Conservation (phyloP, 2,329 filamentous ascomycete genomes). For the Coleophoma crateriformis region DNA sequence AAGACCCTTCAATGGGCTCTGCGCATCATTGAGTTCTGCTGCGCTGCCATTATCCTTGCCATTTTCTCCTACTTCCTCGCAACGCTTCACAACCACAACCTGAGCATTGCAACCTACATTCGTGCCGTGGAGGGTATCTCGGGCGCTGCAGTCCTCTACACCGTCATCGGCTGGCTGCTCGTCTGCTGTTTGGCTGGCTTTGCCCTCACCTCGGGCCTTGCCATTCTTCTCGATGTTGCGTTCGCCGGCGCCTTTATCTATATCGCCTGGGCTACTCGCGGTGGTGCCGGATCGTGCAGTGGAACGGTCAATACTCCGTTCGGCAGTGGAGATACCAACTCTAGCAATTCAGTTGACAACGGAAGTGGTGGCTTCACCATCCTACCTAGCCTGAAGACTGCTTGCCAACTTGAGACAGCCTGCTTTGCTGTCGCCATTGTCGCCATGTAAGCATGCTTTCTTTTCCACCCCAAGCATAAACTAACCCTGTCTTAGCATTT, state of each 20-base stretch:
- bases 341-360: constrained; percentile 41
- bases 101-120: constrained; percentile 57
- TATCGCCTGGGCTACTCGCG: constrained; percentile 68
- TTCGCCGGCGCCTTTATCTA: constrained; percentile 78
- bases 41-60: constrained; percentile 66
- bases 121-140: constrained; percentile 75
- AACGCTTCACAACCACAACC: constrained; percentile 58
- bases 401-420: constrained; percentile 73
- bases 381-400: constrained; percentile 42
- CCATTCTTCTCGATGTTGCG: constrained; percentile 68
- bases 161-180: constrained; percentile 63
- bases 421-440: constrained; percentile 74
- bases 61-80: constrained; percentile 84
- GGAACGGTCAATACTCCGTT: constrained; percentile 62
- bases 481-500: constrained; percentile 41
- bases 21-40: constrained; percentile 69
- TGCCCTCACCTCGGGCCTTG: constrained; percentile 65
- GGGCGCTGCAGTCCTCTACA: constrained; percentile 70
- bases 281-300: constrained; percentile 62
- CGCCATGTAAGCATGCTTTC: constrained; percentile 52
- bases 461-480: constrained; percentile 1
- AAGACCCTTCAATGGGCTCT: constrained; percentile 66
- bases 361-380: constrained; percentile 35
- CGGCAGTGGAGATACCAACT: constrained; percentile 53
- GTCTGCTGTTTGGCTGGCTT: constrained; percentile 77